Percentiles rank a stretch among this genome's conserved stretches.
These are phyloP conservation scores for Metschnikowia matae DNA, from an alignment of 805 yeast genomes.

Conservation along the genomic window DNA sequence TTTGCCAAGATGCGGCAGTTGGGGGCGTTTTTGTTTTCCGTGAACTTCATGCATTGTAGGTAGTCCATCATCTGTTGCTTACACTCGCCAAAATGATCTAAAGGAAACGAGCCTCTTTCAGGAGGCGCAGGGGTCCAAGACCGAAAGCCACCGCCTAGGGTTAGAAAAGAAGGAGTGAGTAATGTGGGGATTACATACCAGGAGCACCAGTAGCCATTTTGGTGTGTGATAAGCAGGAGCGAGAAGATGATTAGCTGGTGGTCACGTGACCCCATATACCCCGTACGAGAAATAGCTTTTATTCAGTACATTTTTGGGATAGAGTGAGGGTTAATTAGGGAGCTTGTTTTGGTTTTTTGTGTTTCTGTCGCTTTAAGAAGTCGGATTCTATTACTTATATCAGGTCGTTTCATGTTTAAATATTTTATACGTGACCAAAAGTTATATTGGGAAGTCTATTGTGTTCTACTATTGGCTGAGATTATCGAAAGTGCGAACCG, in stretches of 20 bases:
- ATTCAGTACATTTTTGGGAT: too few species aligned
- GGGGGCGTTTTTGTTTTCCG: constrained; percentile 82
- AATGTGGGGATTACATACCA: constrained; percentile 11
- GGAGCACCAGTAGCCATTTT: constrained; percentile 21
- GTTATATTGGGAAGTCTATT: too few species aligned
- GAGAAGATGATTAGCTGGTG: neutral
- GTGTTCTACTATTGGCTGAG: too few species aligned
- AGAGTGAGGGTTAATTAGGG: too few species aligned
- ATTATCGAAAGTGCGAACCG: too few species aligned
- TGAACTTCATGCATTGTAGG: constrained; percentile 70
- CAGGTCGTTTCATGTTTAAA: too few species aligned
- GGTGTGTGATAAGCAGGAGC: neutral
- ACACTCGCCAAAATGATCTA: constrained; percentile 87
- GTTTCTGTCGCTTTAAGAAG: too few species aligned
- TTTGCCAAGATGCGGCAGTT: constrained; percentile 85
- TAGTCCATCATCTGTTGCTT: constrained; percentile 69
- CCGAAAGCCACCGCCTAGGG: constrained; percentile 18
- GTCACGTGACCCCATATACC: neutral
- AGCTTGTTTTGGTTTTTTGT: too few species aligned
- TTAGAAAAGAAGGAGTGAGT: constrained; percentile 6
- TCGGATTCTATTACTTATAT: too few species aligned
- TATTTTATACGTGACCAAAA: too few species aligned
- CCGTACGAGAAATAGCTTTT: neutral
- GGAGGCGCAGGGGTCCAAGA: constrained; percentile 83
- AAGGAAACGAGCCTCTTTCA: constrained; percentile 92